Evolutionary conservation across 2,329 filamentous ascomycete genomes (phyloP), one percentile per base, ranked within the genome.

Genomic region (Plenodomus lindquistii): DNA sequence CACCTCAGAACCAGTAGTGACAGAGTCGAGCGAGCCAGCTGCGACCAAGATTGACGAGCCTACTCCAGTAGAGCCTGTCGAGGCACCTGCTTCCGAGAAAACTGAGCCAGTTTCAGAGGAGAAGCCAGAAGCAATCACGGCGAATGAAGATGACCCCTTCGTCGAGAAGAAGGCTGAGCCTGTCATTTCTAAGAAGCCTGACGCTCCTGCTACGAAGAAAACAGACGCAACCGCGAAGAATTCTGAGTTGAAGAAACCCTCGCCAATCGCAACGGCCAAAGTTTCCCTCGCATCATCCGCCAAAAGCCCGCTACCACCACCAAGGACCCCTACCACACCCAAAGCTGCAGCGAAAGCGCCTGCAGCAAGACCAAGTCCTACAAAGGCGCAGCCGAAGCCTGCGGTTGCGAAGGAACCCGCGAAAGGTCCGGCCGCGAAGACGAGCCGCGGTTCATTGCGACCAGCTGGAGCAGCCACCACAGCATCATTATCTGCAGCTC

Each of bases 181-280:
- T 31, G 27, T 15, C 6, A 13, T 31, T 31, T 5, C 22, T 10
- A 31, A 31, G 35, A 52, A 52, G 19, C 48, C 59, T 8, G 63
- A 61, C 46, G 57, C 42, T 22, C 39, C 50, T 35, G 29, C 38
- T 18, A 22, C 40, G 9, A 50, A 50, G 37, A 53, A 53, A 19
- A 20, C 35, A 51, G 11, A 31, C 15, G 27, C 11, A 7, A 8
- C 27, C 6, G 27, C 27, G 15, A 31, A 31, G 27, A 31, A 31
- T 8, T 27, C 59, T 9, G 55, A 67, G 8, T 35, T 48, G 19
- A 72, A 67, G 57, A 71, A 66, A 44, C 69, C 67, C 18, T 52
- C 62, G 9, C 48, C 67, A 5, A 71, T 71, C 29, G 71, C 67
- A 22, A 70, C 66, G 9, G 45, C 57, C 19, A 71, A 66, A 49